Conservation (phyloP, 192 early-diverging fungal species). For the Coemansia erecta region DNA sequence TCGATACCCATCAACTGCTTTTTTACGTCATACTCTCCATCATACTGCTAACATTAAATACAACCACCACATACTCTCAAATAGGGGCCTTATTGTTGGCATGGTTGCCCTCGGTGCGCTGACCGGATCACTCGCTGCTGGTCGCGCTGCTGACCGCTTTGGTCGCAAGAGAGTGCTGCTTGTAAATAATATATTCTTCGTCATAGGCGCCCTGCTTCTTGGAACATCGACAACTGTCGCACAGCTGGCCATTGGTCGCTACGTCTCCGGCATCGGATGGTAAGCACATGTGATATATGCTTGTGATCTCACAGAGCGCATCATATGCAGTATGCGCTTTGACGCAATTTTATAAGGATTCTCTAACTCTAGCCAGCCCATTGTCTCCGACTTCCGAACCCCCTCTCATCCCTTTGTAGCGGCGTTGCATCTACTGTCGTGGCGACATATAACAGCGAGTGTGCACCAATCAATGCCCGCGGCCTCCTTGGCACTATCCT, state of each 20-base stretch:
- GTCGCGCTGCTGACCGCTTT: conserved; percentile 55
- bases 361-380: no score
- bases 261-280: conserved; percentile 67
- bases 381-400: no score
- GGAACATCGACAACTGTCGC: conserved; percentile 56
- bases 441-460: conserved; percentile 75
- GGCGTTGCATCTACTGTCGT: conserved; percentile 61
- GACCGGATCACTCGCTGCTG: conserved; percentile 61
- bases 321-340: no score
- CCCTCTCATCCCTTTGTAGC: conserved; percentile 52
- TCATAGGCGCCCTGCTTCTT: conserved; percentile 64
- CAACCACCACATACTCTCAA: conserved; percentile 8
- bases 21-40: not conserved
- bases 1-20: not conserved
- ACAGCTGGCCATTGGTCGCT: conserved; percentile 68
- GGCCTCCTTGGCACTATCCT: conserved; percentile 69
- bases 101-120: conserved; percentile 63
- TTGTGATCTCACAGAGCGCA: not conserved
- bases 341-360: no score
- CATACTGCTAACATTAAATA: not conserved
- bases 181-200: conserved; percentile 63
- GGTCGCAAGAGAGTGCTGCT: conserved; percentile 66
- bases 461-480: conserved; percentile 62
- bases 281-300: conserved; percentile 11
- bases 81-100: conserved; percentile 58